Conservation (phyloP, 2,329 filamentous ascomycete genomes). For the Dactylellina haptotyla region DNA sequence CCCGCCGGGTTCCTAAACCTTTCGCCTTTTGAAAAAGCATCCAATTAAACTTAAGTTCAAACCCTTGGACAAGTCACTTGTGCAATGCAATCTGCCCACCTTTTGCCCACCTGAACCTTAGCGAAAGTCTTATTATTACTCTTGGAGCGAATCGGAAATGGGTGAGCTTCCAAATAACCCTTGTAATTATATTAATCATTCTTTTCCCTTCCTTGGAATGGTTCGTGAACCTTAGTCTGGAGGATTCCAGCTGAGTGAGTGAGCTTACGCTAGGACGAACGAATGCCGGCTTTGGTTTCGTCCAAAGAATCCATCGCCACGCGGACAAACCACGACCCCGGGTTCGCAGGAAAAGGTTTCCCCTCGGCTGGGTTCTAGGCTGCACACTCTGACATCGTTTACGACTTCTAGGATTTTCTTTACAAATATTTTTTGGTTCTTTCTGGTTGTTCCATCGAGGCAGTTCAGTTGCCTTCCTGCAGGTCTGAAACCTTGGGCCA, state of each 20-base stretch:
- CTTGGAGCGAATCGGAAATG: slow-evolving; percentile 49
- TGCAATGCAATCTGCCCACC: slow-evolving; percentile 7
- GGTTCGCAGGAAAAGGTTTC: not conserved
- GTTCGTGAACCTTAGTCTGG: slow-evolving; percentile 15
- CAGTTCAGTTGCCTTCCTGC: slow-evolving; percentile 14
- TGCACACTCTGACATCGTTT: too few relatives aligned
- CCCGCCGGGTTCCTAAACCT: not conserved
- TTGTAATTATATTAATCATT: slow-evolving; percentile 8
- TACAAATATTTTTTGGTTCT: not conserved
- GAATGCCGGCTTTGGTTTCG: not conserved
- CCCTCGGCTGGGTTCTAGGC: slow-evolving; percentile 1
- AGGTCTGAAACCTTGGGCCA: slow-evolving; percentile 38
- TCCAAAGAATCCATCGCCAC: not conserved
- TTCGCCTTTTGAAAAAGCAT: slow-evolving; percentile 17
- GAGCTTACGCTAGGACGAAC: slow-evolving; percentile 15
- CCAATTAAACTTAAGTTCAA: slow-evolving; percentile 31
- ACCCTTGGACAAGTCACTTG: slow-evolving; percentile 41
- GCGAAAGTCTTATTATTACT: not conserved
- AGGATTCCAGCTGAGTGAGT: slow-evolving; percentile 20
- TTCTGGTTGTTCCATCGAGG: not conserved
- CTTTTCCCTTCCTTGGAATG: slow-evolving; percentile 1
- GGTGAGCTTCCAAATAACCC: slow-evolving; percentile 41
- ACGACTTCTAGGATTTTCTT: not conserved
- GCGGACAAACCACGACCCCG: not conserved
- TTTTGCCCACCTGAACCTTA: slow-evolving; percentile 15